Evolutionary conservation across 2,329 filamentous ascomycete genomes (phyloP).

Genomic region (Xylariaceae sp.): DNA sequence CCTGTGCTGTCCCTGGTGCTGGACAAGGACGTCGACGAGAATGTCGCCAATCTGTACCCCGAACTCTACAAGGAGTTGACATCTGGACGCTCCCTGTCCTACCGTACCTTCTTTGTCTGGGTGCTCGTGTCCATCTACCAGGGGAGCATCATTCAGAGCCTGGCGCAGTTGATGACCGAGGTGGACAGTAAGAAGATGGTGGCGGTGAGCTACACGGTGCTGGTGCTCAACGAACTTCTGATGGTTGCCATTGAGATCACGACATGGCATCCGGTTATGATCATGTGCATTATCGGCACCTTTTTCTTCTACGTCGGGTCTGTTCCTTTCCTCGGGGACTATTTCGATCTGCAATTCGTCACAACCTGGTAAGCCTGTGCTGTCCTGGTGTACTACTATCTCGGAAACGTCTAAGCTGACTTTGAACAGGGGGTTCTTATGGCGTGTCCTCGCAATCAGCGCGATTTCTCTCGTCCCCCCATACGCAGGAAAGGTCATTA

Average conservation of each 20-base stretch:
- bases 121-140: conserved; percentile 93
- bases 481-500: conserved; percentile 79
- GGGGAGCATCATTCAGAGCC: conserved; percentile 90
- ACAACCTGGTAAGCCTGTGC: conserved; percentile 57
- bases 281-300: conserved; percentile 76
- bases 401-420: conserved; percentile 8
- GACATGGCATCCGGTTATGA: conserved; percentile 95
- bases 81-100: conserved; percentile 76
- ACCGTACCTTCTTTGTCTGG: conserved; percentile 96
- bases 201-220: conserved; percentile 82
- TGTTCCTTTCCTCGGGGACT: conserved; percentile 80
- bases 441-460: conserved; percentile 76
- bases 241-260: conserved; percentile 98
- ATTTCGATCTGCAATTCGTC: conserved; percentile 81
- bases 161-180: conserved; percentile 80
- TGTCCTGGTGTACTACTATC: background rate
- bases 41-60: conserved; percentile 88
- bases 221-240: conserved; percentile 88
- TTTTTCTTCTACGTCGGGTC: conserved; percentile 73
- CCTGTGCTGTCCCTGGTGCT: conserved; percentile 92
- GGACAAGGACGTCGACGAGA: conserved; percentile 91
- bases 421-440: conserved; percentile 66
- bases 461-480: conserved; percentile 80
- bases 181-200: conserved; percentile 74
- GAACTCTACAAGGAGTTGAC: conserved; percentile 98